Conservation (phyloP, 768 basidiomycete species). For the Melanogaster broomeanus region DNA sequence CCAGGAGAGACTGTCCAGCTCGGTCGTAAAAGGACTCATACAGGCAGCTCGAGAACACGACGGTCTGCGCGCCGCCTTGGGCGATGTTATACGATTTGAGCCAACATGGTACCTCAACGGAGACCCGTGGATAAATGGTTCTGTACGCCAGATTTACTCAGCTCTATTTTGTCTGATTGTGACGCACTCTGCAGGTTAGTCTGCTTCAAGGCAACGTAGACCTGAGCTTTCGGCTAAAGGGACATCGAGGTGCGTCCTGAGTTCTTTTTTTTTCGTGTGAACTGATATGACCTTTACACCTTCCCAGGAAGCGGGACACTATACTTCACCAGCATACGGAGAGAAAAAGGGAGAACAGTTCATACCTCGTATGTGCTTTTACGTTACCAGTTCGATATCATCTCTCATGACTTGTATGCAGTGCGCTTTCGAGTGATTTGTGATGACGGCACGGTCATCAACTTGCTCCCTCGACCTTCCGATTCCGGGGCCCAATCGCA, state of each 20-base stretch:
- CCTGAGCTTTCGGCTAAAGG: slow-evolving; percentile 73
- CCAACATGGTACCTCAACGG: slow-evolving; percentile 64
- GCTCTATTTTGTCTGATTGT: background rate
- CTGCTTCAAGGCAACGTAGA: slow-evolving; percentile 78
- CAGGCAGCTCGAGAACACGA: slow-evolving; percentile 55
- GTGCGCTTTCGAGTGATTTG: slow-evolving; percentile 70
- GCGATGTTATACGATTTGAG: slow-evolving; percentile 50
- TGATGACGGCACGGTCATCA: slow-evolving; percentile 55
- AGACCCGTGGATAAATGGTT: slow-evolving; percentile 68
- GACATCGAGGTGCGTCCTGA: slow-evolving; percentile 55
- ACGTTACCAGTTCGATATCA: background rate
- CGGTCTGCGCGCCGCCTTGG: slow-evolving; percentile 53
- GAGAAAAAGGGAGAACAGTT: slow-evolving; percentile 71
- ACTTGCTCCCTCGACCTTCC: slow-evolving; percentile 20
- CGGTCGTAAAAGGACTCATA: slow-evolving; percentile 68
- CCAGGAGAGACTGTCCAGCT: slow-evolving; percentile 76
- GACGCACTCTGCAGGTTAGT: slow-evolving; percentile 51
- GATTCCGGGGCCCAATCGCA: background rate
- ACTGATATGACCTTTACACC: background rate
- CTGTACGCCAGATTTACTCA: slow-evolving; percentile 43
- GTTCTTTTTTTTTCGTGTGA: background rate
- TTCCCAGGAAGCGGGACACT: slow-evolving; percentile 66
- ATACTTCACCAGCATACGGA: slow-evolving; percentile 83
- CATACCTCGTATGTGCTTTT: slow-evolving; percentile 54
- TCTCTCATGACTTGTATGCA: slow-evolving; percentile 21